A percentile compares a stretch with the other conserved stretches of the same genome.
Conservation (phyloP, 2,329 filamentous ascomycete species). For the Fusarium xylarioides region DNA sequence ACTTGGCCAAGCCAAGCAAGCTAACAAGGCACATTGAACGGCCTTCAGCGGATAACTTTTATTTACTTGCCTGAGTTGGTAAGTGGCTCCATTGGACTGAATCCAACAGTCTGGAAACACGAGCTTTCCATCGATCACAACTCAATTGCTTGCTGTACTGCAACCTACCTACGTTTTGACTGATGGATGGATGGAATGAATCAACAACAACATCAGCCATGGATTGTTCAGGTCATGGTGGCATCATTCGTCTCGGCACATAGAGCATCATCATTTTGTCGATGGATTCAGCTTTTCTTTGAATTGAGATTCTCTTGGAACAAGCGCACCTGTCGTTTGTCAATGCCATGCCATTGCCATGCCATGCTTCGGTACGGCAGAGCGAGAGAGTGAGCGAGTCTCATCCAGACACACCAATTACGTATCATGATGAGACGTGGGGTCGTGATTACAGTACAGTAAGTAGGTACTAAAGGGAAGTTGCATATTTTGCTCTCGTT, state of each 20-base stretch:
- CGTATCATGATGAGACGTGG: conserved; percentile 18
- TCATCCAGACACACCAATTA: background rate
- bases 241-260: conserved; percentile 33
- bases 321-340: conserved; percentile 26
- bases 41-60: conserved; percentile 19
- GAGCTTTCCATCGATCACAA: conserved; percentile 5
- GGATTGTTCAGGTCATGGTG: conserved; percentile 14
- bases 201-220: background rate
- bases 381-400: background rate
- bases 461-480: too few species aligned
- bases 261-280: background rate
- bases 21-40: conserved; percentile 5
- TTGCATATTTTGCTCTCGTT: too few species aligned
- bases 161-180: background rate
- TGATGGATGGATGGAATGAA: background rate
- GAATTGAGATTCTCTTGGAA: conserved; percentile 11
- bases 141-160: background rate
- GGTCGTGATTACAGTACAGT: background rate
- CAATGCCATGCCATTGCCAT: background rate
- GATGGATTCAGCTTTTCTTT: background rate
- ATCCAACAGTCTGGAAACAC: conserved; percentile 25
- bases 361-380: background rate
- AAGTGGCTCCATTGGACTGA: conserved; percentile 10
- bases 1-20: background rate
- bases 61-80: conserved; percentile 19